Base-by-base conservation (phyloP, 192 early-diverging fungal species). In the Phycomyces nitens region DNA sequence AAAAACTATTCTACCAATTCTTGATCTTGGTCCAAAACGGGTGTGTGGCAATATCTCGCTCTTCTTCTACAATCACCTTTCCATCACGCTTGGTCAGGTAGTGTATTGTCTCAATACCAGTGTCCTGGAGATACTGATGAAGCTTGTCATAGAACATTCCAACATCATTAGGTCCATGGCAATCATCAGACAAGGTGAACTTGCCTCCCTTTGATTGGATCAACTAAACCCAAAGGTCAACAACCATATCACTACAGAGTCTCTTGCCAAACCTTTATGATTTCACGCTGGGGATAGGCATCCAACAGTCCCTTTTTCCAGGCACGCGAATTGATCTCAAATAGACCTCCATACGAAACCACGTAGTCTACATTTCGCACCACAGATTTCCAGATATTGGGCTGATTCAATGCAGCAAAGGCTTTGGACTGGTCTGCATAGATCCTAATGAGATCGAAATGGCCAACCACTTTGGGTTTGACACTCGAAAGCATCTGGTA, bases 391-490 rank as follows among this genome's bases (percentile, higher is more conserved):
- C 76, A 80, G 0, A 86, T 62, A 8, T 67, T 58, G 1, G 59
- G 53, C 0, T 64, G 40, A 24, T 62, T 29, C 0, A 73, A 26
- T 14, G 52, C 66, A 79, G 62, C 22, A 40, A 52, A 55, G 0
- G 56, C 40, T 14, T 54, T 22, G 11, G 52, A 41, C 21, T 65
- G 63, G 38, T 64, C 80, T 14, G 88, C 80, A 77, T 88, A 99
- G 26, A 96, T 90, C 20, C 93, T 82, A 3, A 97, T 81, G 53
- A 99, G 76, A 70, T 99, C 97, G 78, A 99, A 95, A 73, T 99
- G 97, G 0, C 94, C 97, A n/a, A 99, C 77, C 0, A 98, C 89
- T 14, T 82, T 77, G 1, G 97, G 94, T 62, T 91, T 70, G 2
- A 96, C 63, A 18, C 60, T 73, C 10, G 72, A 65, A 4, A 99